Evolutionary conservation across 164 flowering plant genomes (phyloP).

Genomic region (Sedum album): DNA sequence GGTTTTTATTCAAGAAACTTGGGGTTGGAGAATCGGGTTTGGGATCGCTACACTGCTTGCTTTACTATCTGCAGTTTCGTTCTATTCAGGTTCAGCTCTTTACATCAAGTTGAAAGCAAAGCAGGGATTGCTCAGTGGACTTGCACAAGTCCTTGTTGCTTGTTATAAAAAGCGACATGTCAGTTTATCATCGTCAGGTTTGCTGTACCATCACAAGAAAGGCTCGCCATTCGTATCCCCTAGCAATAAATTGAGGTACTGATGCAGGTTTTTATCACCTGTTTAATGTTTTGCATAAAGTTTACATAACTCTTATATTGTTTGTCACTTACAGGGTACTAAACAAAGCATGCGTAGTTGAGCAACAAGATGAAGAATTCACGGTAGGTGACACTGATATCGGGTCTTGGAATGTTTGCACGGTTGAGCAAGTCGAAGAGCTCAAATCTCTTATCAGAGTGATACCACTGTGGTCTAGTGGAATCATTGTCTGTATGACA

Average conservation of each 20-base stretch:
- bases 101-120: conserved; percentile 25
- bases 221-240: conserved; percentile 15
- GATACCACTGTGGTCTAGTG: too few species aligned
- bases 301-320: not conserved
- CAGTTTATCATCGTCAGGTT: conserved; percentile 8
- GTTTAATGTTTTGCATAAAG: too few species aligned
- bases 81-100: conserved; percentile 22
- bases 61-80: conserved; percentile 14
- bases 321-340: not conserved
- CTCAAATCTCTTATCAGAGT: too few species aligned
- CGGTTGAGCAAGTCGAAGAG: too few species aligned
- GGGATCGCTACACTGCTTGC: conserved; percentile 20
- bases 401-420: conserved; percentile 22
- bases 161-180: conserved; percentile 18
- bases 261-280: conserved; percentile 29
- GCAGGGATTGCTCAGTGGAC: conserved; percentile 18
- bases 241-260: conserved; percentile 26
- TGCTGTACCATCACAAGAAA: conserved; percentile 13
- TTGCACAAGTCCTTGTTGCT: conserved; percentile 23
- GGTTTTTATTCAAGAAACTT: conserved; percentile 20
- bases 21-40: conserved; percentile 28
- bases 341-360: too few species aligned
- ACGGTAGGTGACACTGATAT: not conserved
- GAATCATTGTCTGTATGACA: too few species aligned
- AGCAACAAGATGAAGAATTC: not conserved